Evolutionary conservation across 306 rosid genomes (phyloP).

Genomic region (Lathyrus aphaca): DNA sequence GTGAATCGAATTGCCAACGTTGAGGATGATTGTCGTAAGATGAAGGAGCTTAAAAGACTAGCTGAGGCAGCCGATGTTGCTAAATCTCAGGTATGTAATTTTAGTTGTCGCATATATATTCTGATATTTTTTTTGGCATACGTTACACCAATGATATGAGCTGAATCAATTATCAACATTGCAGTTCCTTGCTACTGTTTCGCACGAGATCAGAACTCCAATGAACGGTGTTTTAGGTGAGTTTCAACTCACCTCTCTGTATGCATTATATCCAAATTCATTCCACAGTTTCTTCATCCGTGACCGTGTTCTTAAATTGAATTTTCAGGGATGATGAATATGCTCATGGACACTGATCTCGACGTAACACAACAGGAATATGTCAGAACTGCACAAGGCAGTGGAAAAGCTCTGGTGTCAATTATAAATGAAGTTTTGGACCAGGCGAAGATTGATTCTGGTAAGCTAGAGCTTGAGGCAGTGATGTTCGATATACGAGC

Average conservation of each 20-base stretch:
- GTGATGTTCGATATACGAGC: conserved; percentile 75
- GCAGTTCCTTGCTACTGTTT: conserved; percentile 98
- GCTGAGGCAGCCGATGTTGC: conserved; percentile 97
- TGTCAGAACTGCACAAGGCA: conserved; percentile 87
- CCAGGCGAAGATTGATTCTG: conserved; percentile 96
- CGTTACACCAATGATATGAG: conserved; percentile 12
- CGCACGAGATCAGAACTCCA: conserved; percentile 98
- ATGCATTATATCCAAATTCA: background rate
- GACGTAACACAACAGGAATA: conserved; percentile 92
- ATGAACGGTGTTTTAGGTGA: conserved; percentile 99
- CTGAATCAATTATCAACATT: conserved; percentile 42
- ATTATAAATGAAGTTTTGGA: conserved; percentile 94
- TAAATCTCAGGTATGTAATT: conserved; percentile 79
- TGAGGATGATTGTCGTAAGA: conserved; percentile 73
- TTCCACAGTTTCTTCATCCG: conserved; percentile 15
- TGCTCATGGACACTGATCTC: conserved; percentile 95
- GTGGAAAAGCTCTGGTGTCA: conserved; percentile 96
- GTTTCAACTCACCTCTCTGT: conserved; percentile 31
- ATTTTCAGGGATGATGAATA: conserved; percentile 90
- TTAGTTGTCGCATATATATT: conserved; percentile 23
- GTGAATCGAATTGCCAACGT: conserved; percentile 86
- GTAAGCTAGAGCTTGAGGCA: conserved; percentile 94
- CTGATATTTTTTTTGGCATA: conserved; percentile 24
- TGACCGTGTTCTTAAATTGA: conserved; percentile 32
- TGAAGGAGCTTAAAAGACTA: conserved; percentile 81